Base-by-base conservation (phyloP, 192 early-diverging fungal species). In the Phycomyces blakesleeanus region DNA sequence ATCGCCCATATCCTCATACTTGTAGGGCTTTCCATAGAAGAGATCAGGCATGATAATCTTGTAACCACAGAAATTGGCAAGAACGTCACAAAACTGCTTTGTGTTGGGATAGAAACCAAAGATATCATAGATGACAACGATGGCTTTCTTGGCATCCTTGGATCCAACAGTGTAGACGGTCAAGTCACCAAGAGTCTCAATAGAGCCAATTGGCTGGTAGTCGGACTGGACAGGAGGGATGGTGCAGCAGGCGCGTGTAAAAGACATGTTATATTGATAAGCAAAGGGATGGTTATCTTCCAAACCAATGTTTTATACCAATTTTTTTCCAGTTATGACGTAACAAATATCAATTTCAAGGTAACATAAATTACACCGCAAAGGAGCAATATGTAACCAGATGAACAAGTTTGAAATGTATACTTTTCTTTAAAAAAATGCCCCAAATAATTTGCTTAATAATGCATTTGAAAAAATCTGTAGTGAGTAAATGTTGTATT, bases 11-110 rank as follows among this genome's bases (percentile, higher is more conserved):
- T 67, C 72, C 5, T 78, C 78, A 41, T 59, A 41, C 0, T 66
- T 64, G 25, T 76, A 69, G 15, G 69, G 72, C 10, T 79, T 66
- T 16, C 85, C 83, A 21, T 60, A 64, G 58, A 91, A 81, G 15
- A 87, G 67, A 27, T 91, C 83, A n/a, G 89, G 89, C 16, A 85
- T 77, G n/a, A 83, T 69, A 0, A 91, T 76, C 50, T 76, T 76
- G 73, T 76, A 89, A 15, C 87, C 76, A 34, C 85, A 57, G 49
- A 72, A 34, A 25, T 66, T 47, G 56, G 77, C 67, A 11, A 79
- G 83, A 51, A 72, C 78, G 63, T 82, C 84, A 63, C 81, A 79
- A 51, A 87, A 83, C 71, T 91, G 89, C 66, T 76, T 59, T 24
- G 80, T 79, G 52, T 89, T 88, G 20, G 79, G 71, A 44, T 11